phyloP scores from a whole-genome alignment of 441 rosid species.

The Pelargonium myrrhifolium region DNA sequence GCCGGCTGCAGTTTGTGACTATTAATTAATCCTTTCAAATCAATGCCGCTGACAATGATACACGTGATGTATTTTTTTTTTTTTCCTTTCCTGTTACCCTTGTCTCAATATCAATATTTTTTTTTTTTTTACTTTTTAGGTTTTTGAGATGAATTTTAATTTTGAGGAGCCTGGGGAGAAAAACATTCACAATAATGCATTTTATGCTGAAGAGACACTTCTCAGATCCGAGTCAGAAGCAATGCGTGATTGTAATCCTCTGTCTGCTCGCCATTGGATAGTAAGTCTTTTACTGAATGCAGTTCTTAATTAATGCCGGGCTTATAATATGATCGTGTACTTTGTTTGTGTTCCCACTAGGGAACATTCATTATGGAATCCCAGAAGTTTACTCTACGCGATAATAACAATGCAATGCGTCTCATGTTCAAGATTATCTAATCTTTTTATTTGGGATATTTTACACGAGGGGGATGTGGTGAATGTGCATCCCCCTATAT shows the following conservation, averaged over 20 bases:
- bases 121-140: too few species aligned
- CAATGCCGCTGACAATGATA: neutral
- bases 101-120: neutral
- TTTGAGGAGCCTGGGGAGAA: slow-evolving; percentile 68
- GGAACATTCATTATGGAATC: neutral
- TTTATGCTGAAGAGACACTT: slow-evolving; percentile 68
- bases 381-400: neutral
- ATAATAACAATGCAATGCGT: too few species aligned
- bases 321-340: neutral
- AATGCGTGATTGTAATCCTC: slow-evolving; percentile 67
- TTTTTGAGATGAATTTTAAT: slow-evolving; percentile 62
- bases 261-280: slow-evolving; percentile 79
- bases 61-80: neutral
- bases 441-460: neutral
- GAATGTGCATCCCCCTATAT: too few species aligned
- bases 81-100: neutral
- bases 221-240: slow-evolving; percentile 65
- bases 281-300: slow-evolving; percentile 36
- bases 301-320: neutral
- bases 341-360: neutral
- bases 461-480: too few species aligned
- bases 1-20: neutral
- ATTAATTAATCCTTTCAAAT: neutral
- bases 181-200: slow-evolving; percentile 75
- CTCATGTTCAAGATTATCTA: neutral